These are phyloP conservation scores for Cercospora sp. DNA, from an alignment of 2,329 filamentous ascomycete genomes.

Conservation along the genomic window DNA sequence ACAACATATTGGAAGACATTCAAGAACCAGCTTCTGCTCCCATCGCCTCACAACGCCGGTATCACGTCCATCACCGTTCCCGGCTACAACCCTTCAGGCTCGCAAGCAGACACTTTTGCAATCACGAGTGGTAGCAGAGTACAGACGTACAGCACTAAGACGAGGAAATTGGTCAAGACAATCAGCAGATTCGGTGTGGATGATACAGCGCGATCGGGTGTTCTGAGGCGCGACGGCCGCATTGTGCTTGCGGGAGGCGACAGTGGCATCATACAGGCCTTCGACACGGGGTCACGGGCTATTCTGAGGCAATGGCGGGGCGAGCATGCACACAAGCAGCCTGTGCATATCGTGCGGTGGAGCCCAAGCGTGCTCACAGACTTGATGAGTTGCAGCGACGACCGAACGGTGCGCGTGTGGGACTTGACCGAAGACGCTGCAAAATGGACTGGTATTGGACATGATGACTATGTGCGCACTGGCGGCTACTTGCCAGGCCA, in stretches of 20 bases:
- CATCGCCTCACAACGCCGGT: constrained; percentile 85
- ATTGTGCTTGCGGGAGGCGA: constrained; percentile 91
- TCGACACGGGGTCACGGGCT: constrained; percentile 83
- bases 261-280: constrained; percentile 88
- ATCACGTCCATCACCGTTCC: constrained; percentile 74
- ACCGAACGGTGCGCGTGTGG: constrained; percentile 91
- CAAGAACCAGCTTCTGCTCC: constrained; percentile 84
- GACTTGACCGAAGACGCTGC: constrained; percentile 80
- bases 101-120: constrained; percentile 70
- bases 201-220: constrained; percentile 84
- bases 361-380: constrained; percentile 79
- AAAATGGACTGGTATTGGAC: constrained; percentile 76
- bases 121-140: constrained; percentile 93
- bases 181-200: constrained; percentile 80
- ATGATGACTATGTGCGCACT: constrained; percentile 87
- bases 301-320: constrained; percentile 90
- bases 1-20: constrained; percentile 97
- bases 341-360: constrained; percentile 89
- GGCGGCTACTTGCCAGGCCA: constrained; percentile 81
- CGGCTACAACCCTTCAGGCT: constrained; percentile 40
- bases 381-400: constrained; percentile 86
- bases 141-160: constrained; percentile 90
- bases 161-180: constrained; percentile 87
- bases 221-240: constrained; percentile 83
- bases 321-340: constrained; percentile 69